A percentile compares a stretch with the other conserved stretches of the same genome.
phyloP scores from a whole-genome alignment of 768 basidiomycete genomes.

The Thelephora aurantiotincta region DNA sequence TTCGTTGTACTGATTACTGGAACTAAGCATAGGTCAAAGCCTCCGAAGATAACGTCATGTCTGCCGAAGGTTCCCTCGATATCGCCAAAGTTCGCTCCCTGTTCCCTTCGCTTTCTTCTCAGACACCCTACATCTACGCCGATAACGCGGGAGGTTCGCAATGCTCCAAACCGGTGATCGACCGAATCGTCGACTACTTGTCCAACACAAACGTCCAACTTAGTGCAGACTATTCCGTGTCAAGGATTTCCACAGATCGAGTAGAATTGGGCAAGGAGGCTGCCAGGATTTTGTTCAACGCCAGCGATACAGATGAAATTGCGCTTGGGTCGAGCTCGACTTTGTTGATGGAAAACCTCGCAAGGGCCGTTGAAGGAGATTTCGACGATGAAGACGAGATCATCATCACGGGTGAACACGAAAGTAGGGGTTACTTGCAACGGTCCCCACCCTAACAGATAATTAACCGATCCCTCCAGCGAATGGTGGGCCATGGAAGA shows the following conservation, averaged over 20 bases:
- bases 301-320: conserved; percentile 45
- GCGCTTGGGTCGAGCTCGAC: conserved; percentile 57
- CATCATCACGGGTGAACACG: conserved; percentile 68
- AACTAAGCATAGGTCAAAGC: too few species aligned
- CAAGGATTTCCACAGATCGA: conserved; percentile 36
- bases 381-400: conserved; percentile 55
- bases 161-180: conserved; percentile 37
- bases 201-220: conserved; percentile 61
- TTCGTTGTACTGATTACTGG: too few species aligned
- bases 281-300: conserved; percentile 50
- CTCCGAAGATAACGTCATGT: too few species aligned
- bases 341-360: conserved; percentile 53
- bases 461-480: conserved; percentile 24
- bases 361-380: conserved; percentile 41
- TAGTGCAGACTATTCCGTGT: conserved; percentile 53
- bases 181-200: conserved; percentile 54
- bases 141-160: conserved; percentile 75
- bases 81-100: conserved; percentile 36
- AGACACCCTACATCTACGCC: conserved; percentile 45
- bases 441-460: background rate
- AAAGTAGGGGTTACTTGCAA: conserved; percentile 29
- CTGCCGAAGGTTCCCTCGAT: conserved; percentile 8
- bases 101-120: conserved; percentile 40
- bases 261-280: conserved; percentile 33
- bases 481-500: conserved; percentile 67